phyloP scores from a whole-genome alignment of 1,284 basidiomycete genomes.

The Leccinum insigne region DNA sequence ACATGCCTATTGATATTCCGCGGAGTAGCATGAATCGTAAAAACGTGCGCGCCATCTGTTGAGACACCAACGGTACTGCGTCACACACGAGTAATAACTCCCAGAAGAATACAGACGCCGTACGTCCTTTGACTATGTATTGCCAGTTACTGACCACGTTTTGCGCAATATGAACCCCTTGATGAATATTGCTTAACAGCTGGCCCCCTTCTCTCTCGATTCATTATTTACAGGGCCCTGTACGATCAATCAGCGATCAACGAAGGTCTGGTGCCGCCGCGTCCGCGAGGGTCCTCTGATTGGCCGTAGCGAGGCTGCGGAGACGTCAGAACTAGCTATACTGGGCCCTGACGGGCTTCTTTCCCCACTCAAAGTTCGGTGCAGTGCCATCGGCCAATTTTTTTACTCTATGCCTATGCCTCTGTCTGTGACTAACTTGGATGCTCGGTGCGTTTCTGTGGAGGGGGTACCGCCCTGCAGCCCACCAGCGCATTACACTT shows the following conservation, averaged over 20 bases:
- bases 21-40: not conserved
- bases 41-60: conserved; percentile 1
- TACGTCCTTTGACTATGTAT: conserved; percentile 2
- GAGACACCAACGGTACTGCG: not conserved
- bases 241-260: conserved; percentile 20
- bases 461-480: not conserved
- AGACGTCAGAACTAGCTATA: conserved; percentile 9
- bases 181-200: not conserved
- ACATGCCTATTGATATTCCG: not conserved
- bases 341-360: conserved; percentile 10
- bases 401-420: conserved; percentile 5
- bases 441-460: conserved; percentile 5
- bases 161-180: not conserved
- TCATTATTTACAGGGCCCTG: not conserved
- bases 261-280: conserved; percentile 2
- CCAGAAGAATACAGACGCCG: conserved; percentile 7
- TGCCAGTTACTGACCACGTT: not conserved
- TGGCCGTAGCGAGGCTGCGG: conserved; percentile 2
- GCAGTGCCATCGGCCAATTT: conserved; percentile 16
- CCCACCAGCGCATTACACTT: conserved; percentile 1
- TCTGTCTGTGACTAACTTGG: not conserved
- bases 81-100: not conserved
- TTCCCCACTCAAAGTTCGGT: conserved; percentile 13
- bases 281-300: conserved; percentile 18
- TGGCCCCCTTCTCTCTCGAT: not conserved